Percentiles rank a stretch among this genome's conserved stretches.
These are phyloP conservation scores for Solanum pennellii DNA, from an alignment of 257 asterid species.

Conservation along the genomic window DNA sequence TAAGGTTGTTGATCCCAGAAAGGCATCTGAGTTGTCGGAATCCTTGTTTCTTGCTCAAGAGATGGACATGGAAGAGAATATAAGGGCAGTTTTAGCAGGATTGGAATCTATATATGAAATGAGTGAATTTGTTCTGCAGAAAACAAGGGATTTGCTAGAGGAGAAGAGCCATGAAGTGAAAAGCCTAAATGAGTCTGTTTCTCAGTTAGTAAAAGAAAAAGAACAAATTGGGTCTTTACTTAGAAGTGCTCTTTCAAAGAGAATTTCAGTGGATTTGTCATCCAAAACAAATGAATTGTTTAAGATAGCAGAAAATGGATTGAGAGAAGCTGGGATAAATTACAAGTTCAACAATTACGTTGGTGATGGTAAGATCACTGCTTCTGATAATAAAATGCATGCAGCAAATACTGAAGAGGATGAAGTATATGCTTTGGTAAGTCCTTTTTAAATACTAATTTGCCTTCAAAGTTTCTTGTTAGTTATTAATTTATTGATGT, in stretches of 20 bases:
- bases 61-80: constrained; percentile 78
- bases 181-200: constrained; percentile 49
- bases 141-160: constrained; percentile 57
- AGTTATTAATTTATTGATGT: constrained; percentile 10
- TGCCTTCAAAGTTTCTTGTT: neutral
- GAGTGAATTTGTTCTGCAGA: constrained; percentile 53
- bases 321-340: constrained; percentile 81
- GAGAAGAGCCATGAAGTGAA: constrained; percentile 60
- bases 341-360: constrained; percentile 51
- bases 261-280: constrained; percentile 67
- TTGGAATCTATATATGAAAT: constrained; percentile 79
- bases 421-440: constrained; percentile 91
- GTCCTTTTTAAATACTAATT: neutral
- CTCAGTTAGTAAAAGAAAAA: constrained; percentile 70
- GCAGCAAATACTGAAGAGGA: constrained; percentile 49
- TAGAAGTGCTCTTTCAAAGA: constrained; percentile 73
- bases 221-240: constrained; percentile 83
- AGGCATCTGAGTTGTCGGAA: constrained; percentile 67
- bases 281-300: constrained; percentile 76
- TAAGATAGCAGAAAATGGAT: constrained; percentile 87
- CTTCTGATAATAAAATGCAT: constrained; percentile 29
- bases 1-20: constrained; percentile 66
- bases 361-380: constrained; percentile 20
- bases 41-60: constrained; percentile 84
- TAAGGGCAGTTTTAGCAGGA: constrained; percentile 81